Evolutionary conservation across 148 eudicot species (phyloP).

Genomic region (Chenopodium album): DNA sequence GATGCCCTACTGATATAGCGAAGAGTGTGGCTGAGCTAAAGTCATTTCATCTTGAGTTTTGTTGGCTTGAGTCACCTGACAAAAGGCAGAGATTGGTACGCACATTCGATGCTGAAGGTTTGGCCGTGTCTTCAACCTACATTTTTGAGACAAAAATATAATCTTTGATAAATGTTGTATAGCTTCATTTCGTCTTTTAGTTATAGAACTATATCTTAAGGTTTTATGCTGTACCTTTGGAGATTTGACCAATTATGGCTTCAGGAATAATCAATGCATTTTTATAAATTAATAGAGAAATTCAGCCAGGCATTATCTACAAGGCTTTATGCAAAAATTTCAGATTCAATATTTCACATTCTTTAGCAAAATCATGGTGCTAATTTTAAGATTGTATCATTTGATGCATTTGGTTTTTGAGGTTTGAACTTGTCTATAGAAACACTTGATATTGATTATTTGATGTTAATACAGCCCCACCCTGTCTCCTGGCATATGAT

Average conservation of each 20-base stretch:
- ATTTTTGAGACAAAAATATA: constrained; percentile 59
- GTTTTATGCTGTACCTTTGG: not conserved
- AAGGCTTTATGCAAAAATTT: not conserved
- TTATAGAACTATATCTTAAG: not conserved
- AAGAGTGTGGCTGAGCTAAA: constrained; percentile 64
- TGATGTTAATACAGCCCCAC: not conserved
- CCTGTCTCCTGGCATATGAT: not conserved
- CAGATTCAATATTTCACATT: not conserved
- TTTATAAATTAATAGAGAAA: not conserved
- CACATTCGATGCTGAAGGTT: constrained; percentile 77
- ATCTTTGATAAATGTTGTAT: constrained; percentile 5
- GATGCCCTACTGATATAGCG: constrained; percentile 68
- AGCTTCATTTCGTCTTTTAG: constrained; percentile 2
- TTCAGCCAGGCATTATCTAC: not conserved
- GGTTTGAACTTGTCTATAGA: too few species aligned
- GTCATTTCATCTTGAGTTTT: constrained; percentile 86
- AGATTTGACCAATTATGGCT: too few species aligned
- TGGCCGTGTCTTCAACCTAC: constrained; percentile 89
- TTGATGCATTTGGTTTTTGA: not conserved
- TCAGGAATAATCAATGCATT: not conserved
- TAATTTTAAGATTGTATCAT: not conserved
- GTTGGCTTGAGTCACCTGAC: constrained; percentile 87
- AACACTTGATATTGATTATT: too few species aligned
- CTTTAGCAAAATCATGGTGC: not conserved
- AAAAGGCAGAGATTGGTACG: constrained; percentile 93